Base-by-base conservation (phyloP, 768 basidiomycete genomes). In the Naganishia kalamii region DNA sequence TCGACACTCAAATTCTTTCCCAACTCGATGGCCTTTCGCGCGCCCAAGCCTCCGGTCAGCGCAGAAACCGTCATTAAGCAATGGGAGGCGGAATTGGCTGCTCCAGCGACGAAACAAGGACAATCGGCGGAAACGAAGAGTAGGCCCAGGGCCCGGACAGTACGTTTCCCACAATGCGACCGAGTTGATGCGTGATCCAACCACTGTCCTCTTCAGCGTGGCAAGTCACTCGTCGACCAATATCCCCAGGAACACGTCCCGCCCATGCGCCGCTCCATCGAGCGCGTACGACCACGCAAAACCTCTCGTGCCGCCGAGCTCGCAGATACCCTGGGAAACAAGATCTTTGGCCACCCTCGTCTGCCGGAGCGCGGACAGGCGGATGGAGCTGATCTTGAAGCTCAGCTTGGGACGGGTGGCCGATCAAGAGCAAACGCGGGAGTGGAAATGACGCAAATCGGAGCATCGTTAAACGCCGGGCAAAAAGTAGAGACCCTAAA, bases 11-110 rank as follows among this genome's bases (percentile, higher is more conserved):
- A 41, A 29, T 29, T 23, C 21, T 67, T 67, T 41, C 66, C 66
- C 1, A 67, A 67, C 33, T 29, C 33, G 1, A 33, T 67, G 41
- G 66, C 66, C 8, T 67, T 67, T 32, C 66, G 57, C 1, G 66
- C 66, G 8, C 66, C 66, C 8, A 43, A 48, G 21, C 63, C 63
- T 10, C 43, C 54, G 46, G 21, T 44, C 17, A 47, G 40, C 17
- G 32, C 50, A 0, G 35, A 43, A 29, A 44, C 41, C 3, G 35
- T 64, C 23, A 21, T 64, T 6, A 33, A 29, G 40, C 47, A 52
- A 44, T 64, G 63, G 63, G 63, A 64, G 30, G 23, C 35, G 23
- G 37, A 57, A 17, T 57, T 57, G 37, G 35, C 54, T 4, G 40
- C 43, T 44, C 43, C 43, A n/a, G 23, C 21, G 35, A 15, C 10